These are phyloP conservation scores for Blepharisma japonicum DNA, from an alignment of 73 alveolate genomes.

Conservation along the genomic window DNA sequence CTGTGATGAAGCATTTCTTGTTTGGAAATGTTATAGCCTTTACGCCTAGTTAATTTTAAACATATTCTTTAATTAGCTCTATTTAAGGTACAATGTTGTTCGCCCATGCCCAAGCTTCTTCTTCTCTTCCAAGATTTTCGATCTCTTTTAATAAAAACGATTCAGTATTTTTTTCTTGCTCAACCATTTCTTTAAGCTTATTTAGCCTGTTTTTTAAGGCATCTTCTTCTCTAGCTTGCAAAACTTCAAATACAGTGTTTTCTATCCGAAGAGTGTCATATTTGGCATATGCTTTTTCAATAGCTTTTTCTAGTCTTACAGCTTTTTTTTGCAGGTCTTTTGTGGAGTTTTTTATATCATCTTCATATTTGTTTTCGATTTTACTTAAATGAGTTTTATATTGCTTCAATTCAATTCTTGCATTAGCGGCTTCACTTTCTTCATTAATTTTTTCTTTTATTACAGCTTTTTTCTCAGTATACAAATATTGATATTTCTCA, in stretches of 20 bases:
- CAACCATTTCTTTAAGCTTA: not conserved
- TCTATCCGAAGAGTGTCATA: conserved; percentile 26
- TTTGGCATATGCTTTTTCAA: conserved; percentile 11
- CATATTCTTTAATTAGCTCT: no score
- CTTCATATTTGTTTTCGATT: conserved; percentile 34
- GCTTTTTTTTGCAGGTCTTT: conserved; percentile 39
- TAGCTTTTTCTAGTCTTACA: conserved; percentile 24
- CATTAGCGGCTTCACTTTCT: conserved; percentile 1
- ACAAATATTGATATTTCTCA: conserved; percentile 24
- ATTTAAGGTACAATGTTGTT: no score
- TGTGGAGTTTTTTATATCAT: conserved; percentile 24
- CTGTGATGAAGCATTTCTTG: conserved; percentile 92
- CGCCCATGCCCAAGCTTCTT: conserved; percentile 33
- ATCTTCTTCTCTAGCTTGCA: conserved; percentile 30
- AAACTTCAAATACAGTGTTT: conserved; percentile 30
- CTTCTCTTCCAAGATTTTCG: conserved; percentile 12
- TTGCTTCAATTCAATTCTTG: conserved; percentile 27
- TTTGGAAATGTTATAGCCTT: conserved; percentile 83
- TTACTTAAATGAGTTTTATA: not conserved
- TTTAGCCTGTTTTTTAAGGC: conserved; percentile 21
- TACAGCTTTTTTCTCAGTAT: conserved; percentile 32
- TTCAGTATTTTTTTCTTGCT: not conserved
- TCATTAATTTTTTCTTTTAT: not conserved
- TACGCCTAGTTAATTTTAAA: not conserved
- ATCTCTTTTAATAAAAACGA: not conserved